phyloP scores from a whole-genome alignment of 495 filamentous ascomycete species.

The Penicillium mononematosum region DNA sequence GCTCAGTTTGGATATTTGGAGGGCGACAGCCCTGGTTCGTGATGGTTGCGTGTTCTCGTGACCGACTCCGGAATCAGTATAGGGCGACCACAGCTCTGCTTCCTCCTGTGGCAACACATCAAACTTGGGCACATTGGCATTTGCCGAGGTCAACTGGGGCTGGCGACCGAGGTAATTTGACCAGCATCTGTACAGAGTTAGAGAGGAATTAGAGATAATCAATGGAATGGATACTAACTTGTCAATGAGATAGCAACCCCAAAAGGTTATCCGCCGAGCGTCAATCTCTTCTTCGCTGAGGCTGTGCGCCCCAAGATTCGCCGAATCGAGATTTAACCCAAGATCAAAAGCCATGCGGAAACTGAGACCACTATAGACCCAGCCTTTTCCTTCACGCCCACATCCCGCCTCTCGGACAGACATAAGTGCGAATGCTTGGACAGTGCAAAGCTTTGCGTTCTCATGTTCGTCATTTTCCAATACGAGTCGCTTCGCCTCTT shows the following conservation, averaged over 20 bases:
- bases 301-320: constrained; percentile 56
- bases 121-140: constrained; percentile 79
- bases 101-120: constrained; percentile 93
- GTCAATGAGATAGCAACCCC: constrained; percentile 98
- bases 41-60: constrained; percentile 73
- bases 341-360: constrained; percentile 98
- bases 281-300: constrained; percentile 84
- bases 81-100: constrained; percentile 79
- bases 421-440: constrained; percentile 94
- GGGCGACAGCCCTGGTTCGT: constrained; percentile 74
- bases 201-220: constrained; percentile 3
- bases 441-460: constrained; percentile 84
- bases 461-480: constrained; percentile 92
- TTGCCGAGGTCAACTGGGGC: constrained; percentile 76
- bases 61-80: constrained; percentile 76
- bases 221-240: constrained; percentile 53
- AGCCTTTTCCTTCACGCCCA: constrained; percentile 90
- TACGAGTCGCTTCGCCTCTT: constrained; percentile 87
- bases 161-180: constrained; percentile 95
- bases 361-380: constrained; percentile 98
- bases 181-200: constrained; percentile 66
- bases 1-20: constrained; percentile 79
- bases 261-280: constrained; percentile 87
- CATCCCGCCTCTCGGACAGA: constrained; percentile 95
- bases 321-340: constrained; percentile 84